Percentiles rank a stretch among this genome's conserved stretches.
Evolutionary conservation across 768 basidiomycete genomes (phyloP).

Genomic region (Xanthoconium stramineum): DNA sequence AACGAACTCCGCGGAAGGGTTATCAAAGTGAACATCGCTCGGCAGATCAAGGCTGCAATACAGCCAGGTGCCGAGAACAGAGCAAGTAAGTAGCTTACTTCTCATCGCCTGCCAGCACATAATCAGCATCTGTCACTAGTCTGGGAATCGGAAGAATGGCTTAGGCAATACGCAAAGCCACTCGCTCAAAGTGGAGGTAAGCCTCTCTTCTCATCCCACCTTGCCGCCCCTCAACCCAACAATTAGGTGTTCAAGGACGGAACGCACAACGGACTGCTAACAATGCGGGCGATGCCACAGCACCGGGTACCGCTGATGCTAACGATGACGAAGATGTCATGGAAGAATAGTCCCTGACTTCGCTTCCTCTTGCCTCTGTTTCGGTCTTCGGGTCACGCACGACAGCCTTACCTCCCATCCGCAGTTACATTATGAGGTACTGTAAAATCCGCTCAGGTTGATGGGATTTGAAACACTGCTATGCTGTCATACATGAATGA

Average conservation of each 20-base stretch:
- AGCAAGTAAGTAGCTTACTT: slow-evolving; percentile 53
- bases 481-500: not conserved
- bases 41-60: slow-evolving; percentile 70
- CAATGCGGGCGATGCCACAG: slow-evolving; percentile 20
- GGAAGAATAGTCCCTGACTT: slow-evolving; percentile 52
- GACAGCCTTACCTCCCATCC: not conserved
- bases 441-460: not conserved
- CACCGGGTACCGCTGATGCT: slow-evolving; percentile 28
- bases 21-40: slow-evolving; percentile 80
- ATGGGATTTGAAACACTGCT: slow-evolving; percentile 3
- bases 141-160: slow-evolving; percentile 97
- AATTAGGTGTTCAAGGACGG: slow-evolving; percentile 54
- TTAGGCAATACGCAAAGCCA: slow-evolving; percentile 77
- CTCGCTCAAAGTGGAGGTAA: slow-evolving; percentile 71
- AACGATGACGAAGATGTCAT: slow-evolving; percentile 50
- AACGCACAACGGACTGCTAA: slow-evolving; percentile 30
- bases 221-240: slow-evolving; percentile 1
- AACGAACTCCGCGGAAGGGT: slow-evolving; percentile 81
- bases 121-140: slow-evolving; percentile 44
- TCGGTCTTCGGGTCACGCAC: not conserved
- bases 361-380: not conserved
- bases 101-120: not conserved
- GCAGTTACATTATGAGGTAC: not conserved
- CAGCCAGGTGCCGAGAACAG: slow-evolving; percentile 66
- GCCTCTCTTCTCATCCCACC: slow-evolving; percentile 13